A percentile compares a stretch with the other conserved stretches of the same genome.
These are phyloP conservation scores for Alternaria longipes DNA, from an alignment of 2,329 filamentous ascomycete genomes.

Conservation along the genomic window DNA sequence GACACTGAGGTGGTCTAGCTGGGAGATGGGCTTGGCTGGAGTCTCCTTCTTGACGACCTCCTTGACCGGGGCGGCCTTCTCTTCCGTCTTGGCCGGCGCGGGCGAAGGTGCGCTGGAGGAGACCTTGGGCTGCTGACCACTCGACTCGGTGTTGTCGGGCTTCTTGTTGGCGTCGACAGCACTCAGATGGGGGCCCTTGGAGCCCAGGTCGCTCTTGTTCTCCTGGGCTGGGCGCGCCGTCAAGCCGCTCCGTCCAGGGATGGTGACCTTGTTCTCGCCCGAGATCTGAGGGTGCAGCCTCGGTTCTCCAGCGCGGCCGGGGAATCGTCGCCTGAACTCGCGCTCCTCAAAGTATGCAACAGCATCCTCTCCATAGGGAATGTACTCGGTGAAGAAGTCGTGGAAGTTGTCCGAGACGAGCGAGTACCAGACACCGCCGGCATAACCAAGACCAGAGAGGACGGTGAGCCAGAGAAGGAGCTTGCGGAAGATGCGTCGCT, in stretches of 20 bases:
- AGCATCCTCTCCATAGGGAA: conserved; percentile 92
- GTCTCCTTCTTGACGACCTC: conserved; percentile 34
- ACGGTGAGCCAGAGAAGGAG: conserved; percentile 80
- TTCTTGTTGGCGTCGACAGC: conserved; percentile 61
- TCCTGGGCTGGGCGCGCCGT: conserved; percentile 79
- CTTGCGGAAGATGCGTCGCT: conserved; percentile 73
- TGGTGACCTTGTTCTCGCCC: conserved; percentile 76
- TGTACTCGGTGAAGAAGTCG: conserved; percentile 97
- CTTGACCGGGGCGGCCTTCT: conserved; percentile 33
- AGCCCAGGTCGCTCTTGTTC: conserved; percentile 51
- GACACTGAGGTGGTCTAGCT: conserved; percentile 81
- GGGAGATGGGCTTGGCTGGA: conserved; percentile 52
- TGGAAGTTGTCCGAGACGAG: conserved; percentile 97
- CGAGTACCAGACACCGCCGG: conserved; percentile 90
- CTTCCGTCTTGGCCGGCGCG: conserved; percentile 2
- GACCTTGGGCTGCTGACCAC: conserved; percentile 35
- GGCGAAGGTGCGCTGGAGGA: conserved; percentile 23
- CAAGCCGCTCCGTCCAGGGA: conserved; percentile 85
- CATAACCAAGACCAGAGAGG: conserved; percentile 80
- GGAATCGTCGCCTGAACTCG: conserved; percentile 89
- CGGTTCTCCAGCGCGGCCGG: conserved; percentile 52
- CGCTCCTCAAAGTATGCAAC: conserved; percentile 96
- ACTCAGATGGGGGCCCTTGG: conserved; percentile 68
- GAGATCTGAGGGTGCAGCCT: conserved; percentile 58
- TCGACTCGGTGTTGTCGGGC: conserved; percentile 14